phyloP scores from a whole-genome alignment of 208 protist genomes.

The Trypanosoma lewisi region DNA sequence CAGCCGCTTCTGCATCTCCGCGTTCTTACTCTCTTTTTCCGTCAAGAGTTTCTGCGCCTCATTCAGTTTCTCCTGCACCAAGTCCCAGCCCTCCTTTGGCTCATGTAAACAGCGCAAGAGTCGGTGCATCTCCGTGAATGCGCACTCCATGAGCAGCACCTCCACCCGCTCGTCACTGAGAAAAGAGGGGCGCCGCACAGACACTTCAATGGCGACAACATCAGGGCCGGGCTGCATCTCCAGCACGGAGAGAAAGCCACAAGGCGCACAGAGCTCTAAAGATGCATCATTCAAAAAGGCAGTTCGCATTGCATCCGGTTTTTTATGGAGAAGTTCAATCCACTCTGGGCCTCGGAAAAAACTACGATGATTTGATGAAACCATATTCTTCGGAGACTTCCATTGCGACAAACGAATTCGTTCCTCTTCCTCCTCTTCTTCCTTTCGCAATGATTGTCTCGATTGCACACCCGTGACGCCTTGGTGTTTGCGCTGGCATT shows the following conservation, averaged over 20 bases:
- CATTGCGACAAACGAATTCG: not conserved
- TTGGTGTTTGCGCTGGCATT: slow-evolving; percentile 16
- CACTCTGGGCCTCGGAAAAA: slow-evolving; percentile 43
- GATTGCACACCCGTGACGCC: not conserved
- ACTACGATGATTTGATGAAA: slow-evolving; percentile 41
- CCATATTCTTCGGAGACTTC: slow-evolving; percentile 20
- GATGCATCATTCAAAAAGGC: slow-evolving; percentile 48
- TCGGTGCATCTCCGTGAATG: slow-evolving; percentile 38
- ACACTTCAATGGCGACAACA: slow-evolving; percentile 45
- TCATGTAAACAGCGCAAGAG: slow-evolving; percentile 27
- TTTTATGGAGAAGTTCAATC: slow-evolving; percentile 23
- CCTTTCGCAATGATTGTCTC: not conserved
- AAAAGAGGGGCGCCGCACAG: slow-evolving; percentile 39
- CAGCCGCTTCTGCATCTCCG: slow-evolving; percentile 24
- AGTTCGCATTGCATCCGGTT: slow-evolving; percentile 43
- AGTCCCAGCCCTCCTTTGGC: slow-evolving; percentile 26
- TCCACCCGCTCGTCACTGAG: slow-evolving; percentile 42
- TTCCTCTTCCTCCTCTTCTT: not conserved
- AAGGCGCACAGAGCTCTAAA: slow-evolving; percentile 38
- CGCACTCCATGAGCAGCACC: slow-evolving; percentile 36
- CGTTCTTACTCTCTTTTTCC: slow-evolving; percentile 28
- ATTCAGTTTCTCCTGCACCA: slow-evolving; percentile 15
- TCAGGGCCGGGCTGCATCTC: slow-evolving; percentile 36
- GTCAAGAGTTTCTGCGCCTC: slow-evolving; percentile 21
- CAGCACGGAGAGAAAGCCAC: slow-evolving; percentile 38